Evolutionary conservation across 2,329 filamentous ascomycete genomes (phyloP).

Genomic region (Didymellaceae sp.): DNA sequence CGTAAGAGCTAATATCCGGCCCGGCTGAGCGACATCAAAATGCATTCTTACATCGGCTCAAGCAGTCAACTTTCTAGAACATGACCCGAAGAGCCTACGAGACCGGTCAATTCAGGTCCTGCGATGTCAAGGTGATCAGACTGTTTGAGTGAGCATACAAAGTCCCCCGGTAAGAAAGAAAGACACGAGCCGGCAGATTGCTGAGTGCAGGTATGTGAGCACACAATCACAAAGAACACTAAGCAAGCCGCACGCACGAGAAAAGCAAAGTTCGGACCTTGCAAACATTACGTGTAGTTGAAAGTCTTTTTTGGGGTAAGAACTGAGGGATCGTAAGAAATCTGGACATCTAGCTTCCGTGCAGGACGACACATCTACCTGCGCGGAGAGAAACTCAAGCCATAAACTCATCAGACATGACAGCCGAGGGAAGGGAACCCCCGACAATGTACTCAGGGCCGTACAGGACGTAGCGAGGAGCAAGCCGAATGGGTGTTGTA

Average conservation of each 20-base stretch:
- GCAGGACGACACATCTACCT: slow-evolving; percentile 14
- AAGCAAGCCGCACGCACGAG: background rate
- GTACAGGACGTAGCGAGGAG: slow-evolving; percentile 20
- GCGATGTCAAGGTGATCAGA: too few relatives aligned
- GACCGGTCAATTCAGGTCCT: too few relatives aligned
- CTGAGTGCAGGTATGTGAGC: too few relatives aligned
- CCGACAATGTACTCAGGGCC: slow-evolving; percentile 20
- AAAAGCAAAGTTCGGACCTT: background rate
- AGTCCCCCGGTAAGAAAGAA: too few relatives aligned
- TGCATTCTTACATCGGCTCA: too few relatives aligned
- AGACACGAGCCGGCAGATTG: too few relatives aligned
- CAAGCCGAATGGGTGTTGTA: slow-evolving; percentile 16
- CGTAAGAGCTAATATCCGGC: too few relatives aligned
- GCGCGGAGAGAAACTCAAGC: slow-evolving; percentile 11
- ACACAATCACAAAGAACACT: too few relatives aligned
- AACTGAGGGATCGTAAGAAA: slow-evolving; percentile 27
- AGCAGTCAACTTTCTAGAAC: too few relatives aligned
- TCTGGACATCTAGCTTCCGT: slow-evolving; percentile 17
- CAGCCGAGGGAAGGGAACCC: slow-evolving; percentile 22
- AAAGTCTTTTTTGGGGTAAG: slow-evolving; percentile 25
- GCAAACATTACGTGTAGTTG: slow-evolving; percentile 23
- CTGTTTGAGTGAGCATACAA: too few relatives aligned
- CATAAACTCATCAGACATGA: slow-evolving; percentile 32
- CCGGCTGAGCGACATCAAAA: too few relatives aligned
- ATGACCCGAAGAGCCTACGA: too few relatives aligned